Conservation (phyloP, 2,329 filamentous ascomycete genomes). For the Aspergillus ochraceoroseus region DNA sequence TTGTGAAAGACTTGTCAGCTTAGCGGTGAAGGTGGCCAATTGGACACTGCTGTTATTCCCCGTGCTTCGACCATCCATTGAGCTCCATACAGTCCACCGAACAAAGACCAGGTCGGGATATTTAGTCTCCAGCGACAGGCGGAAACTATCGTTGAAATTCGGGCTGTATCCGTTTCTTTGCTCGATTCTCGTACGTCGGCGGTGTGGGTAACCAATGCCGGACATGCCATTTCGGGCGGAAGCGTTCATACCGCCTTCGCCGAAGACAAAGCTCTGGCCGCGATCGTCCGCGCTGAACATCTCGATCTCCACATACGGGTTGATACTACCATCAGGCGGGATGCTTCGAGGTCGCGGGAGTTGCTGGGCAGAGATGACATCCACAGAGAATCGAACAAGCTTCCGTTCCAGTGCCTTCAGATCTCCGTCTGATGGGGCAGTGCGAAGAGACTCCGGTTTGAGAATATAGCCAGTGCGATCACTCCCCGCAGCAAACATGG, state of each 20-base stretch:
- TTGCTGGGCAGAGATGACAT: slow-evolving; percentile 90
- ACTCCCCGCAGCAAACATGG: slow-evolving; percentile 88
- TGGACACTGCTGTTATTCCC: slow-evolving; percentile 59
- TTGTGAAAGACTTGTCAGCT: slow-evolving; percentile 80
- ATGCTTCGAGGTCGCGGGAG: slow-evolving; percentile 76
- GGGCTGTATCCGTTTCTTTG: slow-evolving; percentile 92
- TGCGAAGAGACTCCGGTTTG: slow-evolving; percentile 78
- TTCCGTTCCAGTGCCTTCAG: slow-evolving; percentile 67
- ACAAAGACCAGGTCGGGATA: slow-evolving; percentile 91
- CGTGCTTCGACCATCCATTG: slow-evolving; percentile 66
- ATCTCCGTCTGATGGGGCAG: slow-evolving; percentile 27
- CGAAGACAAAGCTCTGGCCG: slow-evolving; percentile 64
- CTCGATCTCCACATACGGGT: slow-evolving; percentile 92
- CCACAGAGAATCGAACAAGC: slow-evolving; percentile 75
- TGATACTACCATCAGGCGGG: slow-evolving; percentile 68
- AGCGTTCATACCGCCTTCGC: slow-evolving; percentile 61
- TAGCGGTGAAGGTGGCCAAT: slow-evolving; percentile 86
- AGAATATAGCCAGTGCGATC: slow-evolving; percentile 89
- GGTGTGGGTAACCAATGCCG: slow-evolving; percentile 66
- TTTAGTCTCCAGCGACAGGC: slow-evolving; percentile 83
- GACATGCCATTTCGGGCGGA: slow-evolving; percentile 61
- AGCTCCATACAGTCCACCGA: slow-evolving; percentile 86
- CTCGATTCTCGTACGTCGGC: slow-evolving; percentile 73
- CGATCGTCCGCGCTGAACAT: slow-evolving; percentile 93
- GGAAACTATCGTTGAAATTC: slow-evolving; percentile 72